These are phyloP conservation scores for Breynia disticha DNA, from an alignment of 441 rosid genomes.

Conservation along the genomic window DNA sequence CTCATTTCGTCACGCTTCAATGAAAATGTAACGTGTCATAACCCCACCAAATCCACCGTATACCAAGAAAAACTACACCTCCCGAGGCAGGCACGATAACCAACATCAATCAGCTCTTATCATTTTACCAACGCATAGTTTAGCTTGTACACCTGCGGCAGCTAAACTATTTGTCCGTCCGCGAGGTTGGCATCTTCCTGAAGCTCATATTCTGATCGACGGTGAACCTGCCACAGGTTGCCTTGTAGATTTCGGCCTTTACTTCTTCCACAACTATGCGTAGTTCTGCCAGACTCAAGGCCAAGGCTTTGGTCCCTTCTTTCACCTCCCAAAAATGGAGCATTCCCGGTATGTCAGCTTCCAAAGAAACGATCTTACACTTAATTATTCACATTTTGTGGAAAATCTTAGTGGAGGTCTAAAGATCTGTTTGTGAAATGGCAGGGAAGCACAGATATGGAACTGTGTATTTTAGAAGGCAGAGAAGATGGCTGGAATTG, in stretches of 20 bases:
- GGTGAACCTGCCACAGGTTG: conserved; percentile 87
- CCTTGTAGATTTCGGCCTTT: conserved; percentile 84
- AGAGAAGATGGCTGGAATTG: conserved; percentile 72
- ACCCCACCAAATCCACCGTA: not conserved
- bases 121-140: not conserved
- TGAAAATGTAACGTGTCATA: not conserved
- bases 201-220: conserved; percentile 71
- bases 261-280: conserved; percentile 70
- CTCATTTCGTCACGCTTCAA: too few relatives aligned
- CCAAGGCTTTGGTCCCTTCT: conserved; percentile 80
- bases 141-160: conserved; percentile 20
- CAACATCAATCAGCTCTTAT: conserved; percentile 11
- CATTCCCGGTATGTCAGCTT: conserved; percentile 48
- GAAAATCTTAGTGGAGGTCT: too few relatives aligned
- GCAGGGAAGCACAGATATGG: conserved; percentile 95
- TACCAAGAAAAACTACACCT: conserved; percentile 15
- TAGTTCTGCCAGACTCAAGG: conserved; percentile 60
- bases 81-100: conserved; percentile 30
- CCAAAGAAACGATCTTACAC: too few relatives aligned
- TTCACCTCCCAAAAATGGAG: conserved; percentile 94
- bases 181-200: conserved; percentile 90
- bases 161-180: conserved; percentile 92
- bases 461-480: conserved; percentile 77
- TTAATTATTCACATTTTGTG: too few relatives aligned
- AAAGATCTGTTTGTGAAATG: not conserved